Percentiles rank a stretch among this genome's conserved stretches.
These are phyloP conservation scores for Boletus coccyginus DNA, from an alignment of 768 basidiomycete species.

Conservation along the genomic window DNA sequence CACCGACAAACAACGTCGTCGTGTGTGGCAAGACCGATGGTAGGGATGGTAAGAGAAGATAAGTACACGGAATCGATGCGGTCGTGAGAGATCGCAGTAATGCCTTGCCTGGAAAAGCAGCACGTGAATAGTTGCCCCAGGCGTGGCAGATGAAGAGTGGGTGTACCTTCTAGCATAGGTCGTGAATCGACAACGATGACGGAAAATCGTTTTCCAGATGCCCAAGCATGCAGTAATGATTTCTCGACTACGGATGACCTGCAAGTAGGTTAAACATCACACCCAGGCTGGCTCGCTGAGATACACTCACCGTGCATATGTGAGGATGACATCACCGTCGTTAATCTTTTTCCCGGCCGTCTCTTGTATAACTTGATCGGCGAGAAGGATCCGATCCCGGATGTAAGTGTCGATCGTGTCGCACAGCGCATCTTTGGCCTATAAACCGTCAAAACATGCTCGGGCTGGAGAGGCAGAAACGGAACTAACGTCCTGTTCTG, in stretches of 20 bases:
- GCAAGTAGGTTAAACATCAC: constrained; percentile 3
- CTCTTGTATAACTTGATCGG: constrained; percentile 90
- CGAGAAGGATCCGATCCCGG: constrained; percentile 88
- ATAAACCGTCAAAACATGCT: constrained; percentile 3
- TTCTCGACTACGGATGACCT: constrained; percentile 96
- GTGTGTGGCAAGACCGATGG: constrained; percentile 78
- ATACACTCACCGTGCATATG: constrained; percentile 76
- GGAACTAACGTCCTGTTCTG: constrained; percentile 83
- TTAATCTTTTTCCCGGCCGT: constrained; percentile 91
- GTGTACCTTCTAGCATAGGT: constrained; percentile 83
- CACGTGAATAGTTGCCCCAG: not conserved
- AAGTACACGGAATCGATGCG: constrained; percentile 79
- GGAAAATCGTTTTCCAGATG: constrained; percentile 74
- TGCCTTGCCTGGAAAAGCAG: constrained; percentile 59
- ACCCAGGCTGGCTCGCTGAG: not conserved
- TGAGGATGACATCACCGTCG: constrained; percentile 88
- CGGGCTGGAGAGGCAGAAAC: not conserved
- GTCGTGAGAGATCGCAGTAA: constrained; percentile 68
- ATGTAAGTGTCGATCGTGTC: constrained; percentile 90
- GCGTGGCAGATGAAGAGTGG: not conserved
- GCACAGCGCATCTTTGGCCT: constrained; percentile 88
- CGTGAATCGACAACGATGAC: constrained; percentile 95
- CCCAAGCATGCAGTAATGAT: constrained; percentile 74
- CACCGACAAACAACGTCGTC: constrained; percentile 84
- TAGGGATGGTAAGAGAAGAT: constrained; percentile 85